Evolutionary conservation across 768 basidiomycete genomes (phyloP).

Genomic region (Lactarius psammicola): DNA sequence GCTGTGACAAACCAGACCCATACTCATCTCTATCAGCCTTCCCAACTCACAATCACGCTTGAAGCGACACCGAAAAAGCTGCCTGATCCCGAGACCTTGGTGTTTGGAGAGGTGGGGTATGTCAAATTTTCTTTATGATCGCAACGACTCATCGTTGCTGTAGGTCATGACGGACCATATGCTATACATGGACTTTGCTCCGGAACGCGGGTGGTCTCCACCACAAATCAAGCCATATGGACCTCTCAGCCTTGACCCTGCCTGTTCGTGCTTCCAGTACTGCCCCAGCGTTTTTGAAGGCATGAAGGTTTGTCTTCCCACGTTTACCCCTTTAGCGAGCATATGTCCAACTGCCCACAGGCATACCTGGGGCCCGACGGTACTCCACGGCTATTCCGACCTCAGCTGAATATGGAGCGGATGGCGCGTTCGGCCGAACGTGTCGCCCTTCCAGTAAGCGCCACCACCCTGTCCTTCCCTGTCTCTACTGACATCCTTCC

Average conservation of each 20-base stretch:
- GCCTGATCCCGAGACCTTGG: conserved; percentile 46
- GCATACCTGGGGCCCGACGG: conserved; percentile 74
- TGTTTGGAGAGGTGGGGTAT: conserved; percentile 55
- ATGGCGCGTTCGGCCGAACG: conserved; percentile 67
- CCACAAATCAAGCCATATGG: conserved; percentile 74
- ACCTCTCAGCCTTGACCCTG: conserved; percentile 57
- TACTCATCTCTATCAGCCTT: conserved; percentile 44
- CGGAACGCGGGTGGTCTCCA: conserved; percentile 61
- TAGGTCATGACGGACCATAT: conserved; percentile 78
- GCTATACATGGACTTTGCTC: conserved; percentile 64
- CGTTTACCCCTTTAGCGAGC: background rate
- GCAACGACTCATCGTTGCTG: background rate
- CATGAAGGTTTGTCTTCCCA: conserved; percentile 52
- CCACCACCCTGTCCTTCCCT: background rate
- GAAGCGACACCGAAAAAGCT: conserved; percentile 51
- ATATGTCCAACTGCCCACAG: conserved; percentile 34
- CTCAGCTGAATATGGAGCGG: conserved; percentile 81
- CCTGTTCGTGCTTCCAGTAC: conserved; percentile 58
- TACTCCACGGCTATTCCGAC: conserved; percentile 74
- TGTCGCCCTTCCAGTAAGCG: conserved; percentile 66
- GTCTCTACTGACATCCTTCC: background rate
- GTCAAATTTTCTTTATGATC: background rate
- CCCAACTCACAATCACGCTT: conserved; percentile 50
- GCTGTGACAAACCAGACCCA: background rate
- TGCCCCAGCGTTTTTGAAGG: conserved; percentile 61